These are phyloP conservation scores for Allodekkera sacchari DNA, from an alignment of 805 yeast species.

Conservation along the genomic window DNA sequence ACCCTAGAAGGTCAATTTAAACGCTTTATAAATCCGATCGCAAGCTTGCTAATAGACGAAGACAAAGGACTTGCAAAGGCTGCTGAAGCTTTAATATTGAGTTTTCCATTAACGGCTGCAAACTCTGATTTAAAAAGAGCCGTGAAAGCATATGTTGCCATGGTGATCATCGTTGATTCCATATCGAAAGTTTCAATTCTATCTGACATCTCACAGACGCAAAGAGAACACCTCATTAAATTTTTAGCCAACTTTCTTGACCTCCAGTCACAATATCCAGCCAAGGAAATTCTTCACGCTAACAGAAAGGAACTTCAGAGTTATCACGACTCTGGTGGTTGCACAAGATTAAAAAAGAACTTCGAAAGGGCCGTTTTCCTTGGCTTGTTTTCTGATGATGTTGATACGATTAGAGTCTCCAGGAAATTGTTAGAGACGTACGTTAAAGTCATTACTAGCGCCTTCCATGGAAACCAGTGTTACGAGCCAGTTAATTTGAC, in stretches of 20 bases:
- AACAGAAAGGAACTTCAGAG: constrained; percentile 3
- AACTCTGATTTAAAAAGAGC: constrained; percentile 21
- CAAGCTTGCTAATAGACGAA: constrained; percentile 29
- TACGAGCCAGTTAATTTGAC: constrained; percentile 24
- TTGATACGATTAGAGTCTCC: constrained; percentile 41
- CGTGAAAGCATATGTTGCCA: constrained; percentile 30
- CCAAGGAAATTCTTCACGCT: constrained; percentile 5
- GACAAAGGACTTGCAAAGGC: constrained; percentile 28
- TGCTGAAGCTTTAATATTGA: constrained; percentile 27
- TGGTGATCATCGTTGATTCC: constrained; percentile 28
- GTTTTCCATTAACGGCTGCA: constrained; percentile 26
- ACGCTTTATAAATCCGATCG: constrained; percentile 24
- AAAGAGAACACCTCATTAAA: constrained; percentile 28
- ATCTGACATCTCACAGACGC: constrained; percentile 14
- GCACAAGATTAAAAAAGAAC: constrained; percentile 27
- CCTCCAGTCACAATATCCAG: constrained; percentile 19
- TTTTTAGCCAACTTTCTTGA: constrained; percentile 33
- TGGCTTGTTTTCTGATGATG: constrained; percentile 42
- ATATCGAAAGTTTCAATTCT: constrained; percentile 24
- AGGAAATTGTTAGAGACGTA: constrained; percentile 30
- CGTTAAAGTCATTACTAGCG: constrained; percentile 12
- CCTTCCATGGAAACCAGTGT: constrained; percentile 17
- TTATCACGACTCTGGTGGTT: constrained; percentile 19
- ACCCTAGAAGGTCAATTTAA: constrained; percentile 14
- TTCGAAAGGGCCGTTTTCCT: constrained; percentile 45